These are phyloP conservation scores for Fusarium domesticum DNA, from an alignment of 2,329 filamentous ascomycete genomes.

Conservation along the genomic window DNA sequence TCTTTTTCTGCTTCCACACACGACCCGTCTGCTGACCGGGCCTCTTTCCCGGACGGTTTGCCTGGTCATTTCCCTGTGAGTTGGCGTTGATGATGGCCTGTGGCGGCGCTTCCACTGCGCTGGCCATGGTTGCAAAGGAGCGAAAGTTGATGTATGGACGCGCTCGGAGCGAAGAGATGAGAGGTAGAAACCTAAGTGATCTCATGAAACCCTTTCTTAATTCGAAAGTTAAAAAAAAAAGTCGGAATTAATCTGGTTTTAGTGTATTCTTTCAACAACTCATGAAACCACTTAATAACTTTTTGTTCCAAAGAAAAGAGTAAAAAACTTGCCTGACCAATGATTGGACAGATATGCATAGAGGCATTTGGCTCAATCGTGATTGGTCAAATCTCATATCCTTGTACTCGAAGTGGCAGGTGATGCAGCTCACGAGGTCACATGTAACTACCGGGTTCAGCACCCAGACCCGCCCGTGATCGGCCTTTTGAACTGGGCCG, in stretches of 20 bases:
- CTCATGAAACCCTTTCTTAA: too few species aligned
- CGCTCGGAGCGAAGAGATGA: constrained; percentile 12
- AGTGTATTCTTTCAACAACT: too few species aligned
- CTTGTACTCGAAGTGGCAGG: constrained; percentile 16
- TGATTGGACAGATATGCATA: constrained; percentile 8
- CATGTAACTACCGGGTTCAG: constrained; percentile 28
- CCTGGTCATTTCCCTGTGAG: constrained; percentile 10
- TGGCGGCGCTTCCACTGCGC: constrained; percentile 12
- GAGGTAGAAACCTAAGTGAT: constrained; percentile 14
- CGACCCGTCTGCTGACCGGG: constrained; percentile 19
- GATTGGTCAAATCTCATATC: constrained; percentile 20
- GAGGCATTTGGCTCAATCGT: constrained; percentile 4
- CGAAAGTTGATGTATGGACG: constrained; percentile 14
- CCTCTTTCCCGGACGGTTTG: constrained; percentile 21
- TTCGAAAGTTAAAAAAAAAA: too few species aligned
- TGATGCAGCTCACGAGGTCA: constrained; percentile 27
- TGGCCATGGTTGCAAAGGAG: constrained; percentile 26
- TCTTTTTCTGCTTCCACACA: constrained; percentile 46
- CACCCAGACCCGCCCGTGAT: not conserved
- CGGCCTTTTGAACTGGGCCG: constrained; percentile 12
- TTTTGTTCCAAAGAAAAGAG: not conserved
- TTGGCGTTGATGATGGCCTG: constrained; percentile 11
- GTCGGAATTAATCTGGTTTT: too few species aligned
- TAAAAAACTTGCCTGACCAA: constrained; percentile 13
- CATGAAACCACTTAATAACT: too few species aligned